These are phyloP conservation scores for Coleophoma eucalyptorum DNA, from an alignment of 2,329 filamentous ascomycete species.

Conservation along the genomic window DNA sequence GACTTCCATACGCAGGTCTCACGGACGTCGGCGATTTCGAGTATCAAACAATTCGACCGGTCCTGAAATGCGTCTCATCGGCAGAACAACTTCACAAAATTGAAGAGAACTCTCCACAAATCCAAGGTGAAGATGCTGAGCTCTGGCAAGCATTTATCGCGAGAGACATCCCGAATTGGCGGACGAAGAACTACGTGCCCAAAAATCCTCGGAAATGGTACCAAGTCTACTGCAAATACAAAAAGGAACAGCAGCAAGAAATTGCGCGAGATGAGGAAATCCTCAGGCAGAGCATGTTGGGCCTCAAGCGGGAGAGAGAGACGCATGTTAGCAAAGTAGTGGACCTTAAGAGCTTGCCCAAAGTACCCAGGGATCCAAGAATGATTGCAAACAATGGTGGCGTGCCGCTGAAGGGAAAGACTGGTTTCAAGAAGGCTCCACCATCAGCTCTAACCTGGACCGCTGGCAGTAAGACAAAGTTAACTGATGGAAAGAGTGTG, in stretches of 20 bases:
- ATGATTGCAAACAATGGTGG: constrained; percentile 29
- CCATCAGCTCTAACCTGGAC: constrained; percentile 38
- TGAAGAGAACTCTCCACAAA: constrained; percentile 73
- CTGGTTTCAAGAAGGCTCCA: constrained; percentile 23
- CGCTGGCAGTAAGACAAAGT: constrained; percentile 48
- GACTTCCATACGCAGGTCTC: constrained; percentile 39
- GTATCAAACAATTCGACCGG: constrained; percentile 59
- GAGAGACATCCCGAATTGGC: constrained; percentile 65
- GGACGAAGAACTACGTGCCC: constrained; percentile 60
- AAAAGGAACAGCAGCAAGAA: constrained; percentile 51
- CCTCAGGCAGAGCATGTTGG: constrained; percentile 50
- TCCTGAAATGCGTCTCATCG: constrained; percentile 69
- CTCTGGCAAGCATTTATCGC: constrained; percentile 79
- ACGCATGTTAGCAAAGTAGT: constrained; percentile 56
- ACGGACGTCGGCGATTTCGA: constrained; percentile 69
- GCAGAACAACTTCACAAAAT: constrained; percentile 71
- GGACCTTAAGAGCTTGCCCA: constrained; percentile 42
- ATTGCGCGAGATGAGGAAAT: constrained; percentile 54
- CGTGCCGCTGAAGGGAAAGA: constrained; percentile 19
- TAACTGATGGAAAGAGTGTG: constrained; percentile 46
- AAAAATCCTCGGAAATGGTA: constrained; percentile 70
- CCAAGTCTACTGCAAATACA: constrained; percentile 70
- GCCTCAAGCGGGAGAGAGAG: constrained; percentile 53
- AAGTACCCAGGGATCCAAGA: constrained; percentile 32
- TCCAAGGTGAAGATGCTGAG: constrained; percentile 65